Evolutionary conservation across 805 yeast species (phyloP).

Genomic region (Lipomyces spencermartinsiae): DNA sequence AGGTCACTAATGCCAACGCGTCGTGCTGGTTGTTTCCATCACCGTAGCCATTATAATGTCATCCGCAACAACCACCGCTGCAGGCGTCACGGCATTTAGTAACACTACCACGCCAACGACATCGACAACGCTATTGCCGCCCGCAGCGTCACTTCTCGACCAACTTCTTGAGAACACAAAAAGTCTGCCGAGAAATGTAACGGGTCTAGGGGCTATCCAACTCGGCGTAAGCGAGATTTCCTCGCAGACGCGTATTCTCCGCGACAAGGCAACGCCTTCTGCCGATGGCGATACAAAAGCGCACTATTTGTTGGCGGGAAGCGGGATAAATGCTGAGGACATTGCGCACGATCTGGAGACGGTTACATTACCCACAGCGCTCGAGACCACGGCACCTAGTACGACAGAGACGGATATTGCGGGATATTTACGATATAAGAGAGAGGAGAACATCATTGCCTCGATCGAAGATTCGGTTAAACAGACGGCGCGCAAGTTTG

Average conservation of each 20-base stretch:
- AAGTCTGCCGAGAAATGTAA: conserved; percentile 34
- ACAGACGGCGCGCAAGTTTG: conserved; percentile 82
- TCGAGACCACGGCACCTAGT: conserved; percentile 41
- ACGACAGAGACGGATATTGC: conserved; percentile 57
- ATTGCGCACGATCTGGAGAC: conserved; percentile 62
- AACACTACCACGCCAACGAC: background rate
- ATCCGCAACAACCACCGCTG: background rate
- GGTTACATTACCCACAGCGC: conserved; percentile 46
- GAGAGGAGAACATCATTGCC: conserved; percentile 79
- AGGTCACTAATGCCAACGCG: background rate
- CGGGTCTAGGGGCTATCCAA: conserved; percentile 73
- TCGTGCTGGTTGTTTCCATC: background rate
- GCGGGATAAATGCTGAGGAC: conserved; percentile 87
- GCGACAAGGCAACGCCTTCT: conserved; percentile 49
- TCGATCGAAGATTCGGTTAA: conserved; percentile 82
- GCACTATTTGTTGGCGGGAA: conserved; percentile 87
- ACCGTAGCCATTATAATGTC: background rate
- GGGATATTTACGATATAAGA: conserved; percentile 66
- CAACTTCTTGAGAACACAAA: conserved; percentile 36
- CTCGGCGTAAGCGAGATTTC: conserved; percentile 80
- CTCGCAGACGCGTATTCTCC: conserved; percentile 64
- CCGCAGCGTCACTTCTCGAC: conserved; percentile 35
- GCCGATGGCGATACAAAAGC: conserved; percentile 51
- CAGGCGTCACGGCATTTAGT: background rate
- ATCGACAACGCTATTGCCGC: conserved; percentile 15